Percentiles rank a stretch among this genome's conserved stretches.
Evolutionary conservation across 805 yeast species (phyloP).

Genomic region (Cyberlindnera euphorbiae): DNA sequence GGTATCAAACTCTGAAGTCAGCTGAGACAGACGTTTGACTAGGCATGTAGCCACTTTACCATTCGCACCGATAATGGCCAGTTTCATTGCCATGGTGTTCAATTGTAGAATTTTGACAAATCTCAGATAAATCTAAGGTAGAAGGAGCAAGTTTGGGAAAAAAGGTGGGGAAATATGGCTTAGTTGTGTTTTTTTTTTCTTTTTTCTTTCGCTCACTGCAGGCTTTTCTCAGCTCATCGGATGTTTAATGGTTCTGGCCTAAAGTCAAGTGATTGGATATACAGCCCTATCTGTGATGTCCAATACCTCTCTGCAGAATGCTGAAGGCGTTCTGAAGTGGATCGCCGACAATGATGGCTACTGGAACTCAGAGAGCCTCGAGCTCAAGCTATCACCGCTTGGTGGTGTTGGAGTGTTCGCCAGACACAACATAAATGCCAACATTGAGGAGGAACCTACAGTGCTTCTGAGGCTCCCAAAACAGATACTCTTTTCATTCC

Average conservation of each 20-base stretch:
- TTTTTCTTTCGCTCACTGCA: no score
- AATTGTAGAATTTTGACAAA: background rate
- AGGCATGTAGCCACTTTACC: conserved; percentile 54
- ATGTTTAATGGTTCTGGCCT: no score
- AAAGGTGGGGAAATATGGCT: no score
- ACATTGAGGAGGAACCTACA: conserved; percentile 10
- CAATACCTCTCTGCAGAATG: conserved; percentile 23
- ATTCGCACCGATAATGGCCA: conserved; percentile 55
- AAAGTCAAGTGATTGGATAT: no score
- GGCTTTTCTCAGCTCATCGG: no score
- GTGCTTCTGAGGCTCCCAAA: conserved; percentile 58
- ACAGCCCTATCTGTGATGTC: no score
- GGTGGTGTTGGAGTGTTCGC: conserved; percentile 81
- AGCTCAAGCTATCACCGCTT: conserved; percentile 39
- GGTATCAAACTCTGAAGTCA: conserved; percentile 32
- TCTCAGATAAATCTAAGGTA: background rate
- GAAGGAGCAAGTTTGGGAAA: no score
- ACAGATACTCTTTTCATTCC: conserved; percentile 48
- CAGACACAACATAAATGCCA: conserved; percentile 29
- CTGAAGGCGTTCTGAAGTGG: conserved; percentile 38
- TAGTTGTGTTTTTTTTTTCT: no score
- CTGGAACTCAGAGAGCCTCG: conserved; percentile 45
- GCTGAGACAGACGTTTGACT: conserved; percentile 30
- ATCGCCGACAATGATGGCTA: conserved; percentile 46
- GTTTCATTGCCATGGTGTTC: conserved; percentile 22